Percentiles rank a stretch among this genome's conserved stretches.
Evolutionary conservation across 2,329 filamentous ascomycete species (phyloP).

Genomic region (Pseudogymnoascus sp.): DNA sequence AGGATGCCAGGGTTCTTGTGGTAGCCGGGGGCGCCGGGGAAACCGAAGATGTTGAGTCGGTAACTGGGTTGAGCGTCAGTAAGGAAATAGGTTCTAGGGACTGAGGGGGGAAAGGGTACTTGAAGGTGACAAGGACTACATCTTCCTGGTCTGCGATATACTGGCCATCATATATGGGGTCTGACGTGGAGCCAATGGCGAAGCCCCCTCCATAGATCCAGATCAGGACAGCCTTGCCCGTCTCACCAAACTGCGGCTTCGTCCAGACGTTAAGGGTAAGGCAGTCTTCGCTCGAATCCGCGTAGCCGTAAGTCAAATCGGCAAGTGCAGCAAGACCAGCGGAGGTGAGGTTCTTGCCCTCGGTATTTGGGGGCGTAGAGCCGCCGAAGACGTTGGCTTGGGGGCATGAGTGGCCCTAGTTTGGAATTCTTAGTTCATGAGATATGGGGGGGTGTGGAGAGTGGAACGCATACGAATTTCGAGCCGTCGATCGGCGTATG

Average conservation of each 20-base stretch:
- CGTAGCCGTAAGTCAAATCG: conserved; percentile 8
- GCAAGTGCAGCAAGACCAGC: conserved; percentile 13
- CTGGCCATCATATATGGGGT: conserved; percentile 35
- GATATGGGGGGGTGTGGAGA: background rate
- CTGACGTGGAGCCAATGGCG: conserved; percentile 31
- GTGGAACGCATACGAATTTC: conserved; percentile 16
- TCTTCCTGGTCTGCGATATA: conserved; percentile 37
- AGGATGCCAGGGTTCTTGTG: conserved; percentile 39
- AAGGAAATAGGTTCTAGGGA: conserved; percentile 16
- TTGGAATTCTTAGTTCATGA: background rate
- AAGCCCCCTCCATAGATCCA: conserved; percentile 39
- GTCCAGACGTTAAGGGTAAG: conserved; percentile 22
- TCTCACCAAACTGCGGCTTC: conserved; percentile 12
- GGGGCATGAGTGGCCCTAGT: background rate
- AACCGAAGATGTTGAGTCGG: conserved; percentile 29
- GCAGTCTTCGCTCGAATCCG: conserved; percentile 19
- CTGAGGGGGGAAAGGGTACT: conserved; percentile 30
- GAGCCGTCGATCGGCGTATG: conserved; percentile 18
- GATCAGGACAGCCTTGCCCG: conserved; percentile 35
- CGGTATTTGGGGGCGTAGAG: background rate
- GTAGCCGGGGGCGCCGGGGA: conserved; percentile 17
- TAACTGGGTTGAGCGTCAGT: conserved; percentile 28
- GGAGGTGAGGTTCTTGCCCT: conserved; percentile 18
- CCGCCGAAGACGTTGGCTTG: background rate
- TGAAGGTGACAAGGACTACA: conserved; percentile 39